Evolutionary conservation across 2,329 filamentous ascomycete genomes (phyloP).

Genomic region (Hypoxylon sp.): DNA sequence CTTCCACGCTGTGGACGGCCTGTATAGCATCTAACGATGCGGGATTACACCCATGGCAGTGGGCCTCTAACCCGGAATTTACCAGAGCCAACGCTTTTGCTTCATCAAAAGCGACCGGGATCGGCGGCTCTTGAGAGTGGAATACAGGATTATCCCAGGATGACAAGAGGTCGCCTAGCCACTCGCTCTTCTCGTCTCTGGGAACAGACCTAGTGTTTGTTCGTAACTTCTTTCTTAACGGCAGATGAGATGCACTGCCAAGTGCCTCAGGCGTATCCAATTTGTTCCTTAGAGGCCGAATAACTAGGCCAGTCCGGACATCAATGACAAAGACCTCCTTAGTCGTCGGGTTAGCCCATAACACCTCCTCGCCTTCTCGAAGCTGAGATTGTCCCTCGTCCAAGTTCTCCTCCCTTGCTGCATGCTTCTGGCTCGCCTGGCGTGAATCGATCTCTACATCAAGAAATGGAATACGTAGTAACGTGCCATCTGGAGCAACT

Average conservation of each 20-base stretch:
- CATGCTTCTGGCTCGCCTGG: slow-evolving; percentile 20
- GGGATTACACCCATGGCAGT: slow-evolving; percentile 31
- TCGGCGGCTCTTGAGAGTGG: slow-evolving; percentile 60
- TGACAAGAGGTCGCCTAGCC: slow-evolving; percentile 73
- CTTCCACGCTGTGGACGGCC: slow-evolving; percentile 53
- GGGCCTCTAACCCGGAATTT: slow-evolving; percentile 20
- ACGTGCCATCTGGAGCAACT: slow-evolving; percentile 47
- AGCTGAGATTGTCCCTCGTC: slow-evolving; percentile 18
- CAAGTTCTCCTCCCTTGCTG: neutral
- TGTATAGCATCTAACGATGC: slow-evolving; percentile 37
- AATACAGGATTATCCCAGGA: slow-evolving; percentile 86
- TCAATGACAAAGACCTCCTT: slow-evolving; percentile 68
- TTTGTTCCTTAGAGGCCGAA: slow-evolving; percentile 52
- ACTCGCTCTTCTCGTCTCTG: slow-evolving; percentile 56
- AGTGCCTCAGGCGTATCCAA: slow-evolving; percentile 52
- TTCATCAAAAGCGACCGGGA: slow-evolving; percentile 60
- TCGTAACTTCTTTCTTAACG: slow-evolving; percentile 37
- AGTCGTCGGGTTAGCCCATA: slow-evolving; percentile 75
- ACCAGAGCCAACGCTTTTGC: slow-evolving; percentile 43
- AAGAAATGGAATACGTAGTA: slow-evolving; percentile 49
- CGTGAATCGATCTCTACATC: slow-evolving; percentile 29
- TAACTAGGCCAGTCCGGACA: slow-evolving; percentile 67
- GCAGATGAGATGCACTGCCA: slow-evolving; percentile 39
- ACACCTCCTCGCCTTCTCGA: slow-evolving; percentile 58
- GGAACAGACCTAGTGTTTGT: slow-evolving; percentile 33